Base-by-base conservation (phyloP, 2,329 filamentous ascomycete species). In the Fusarium sulawesiense region DNA sequence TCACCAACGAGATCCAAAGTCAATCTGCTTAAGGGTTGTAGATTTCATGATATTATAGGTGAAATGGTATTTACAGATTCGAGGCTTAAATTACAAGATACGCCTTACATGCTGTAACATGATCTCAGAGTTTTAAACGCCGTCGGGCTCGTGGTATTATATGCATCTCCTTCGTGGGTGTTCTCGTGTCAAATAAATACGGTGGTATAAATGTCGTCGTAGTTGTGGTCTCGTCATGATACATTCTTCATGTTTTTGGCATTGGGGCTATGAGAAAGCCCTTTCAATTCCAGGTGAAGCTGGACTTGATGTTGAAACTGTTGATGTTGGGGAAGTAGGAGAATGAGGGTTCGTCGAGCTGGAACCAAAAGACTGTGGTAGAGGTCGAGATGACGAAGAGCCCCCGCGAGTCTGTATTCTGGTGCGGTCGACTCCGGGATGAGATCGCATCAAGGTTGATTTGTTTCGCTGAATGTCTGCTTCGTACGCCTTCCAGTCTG, bases 1-100 rank as follows among this genome's bases (percentile, higher is more conserved):
- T 93, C 34, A 97, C 93, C 12, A 94, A 95, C 76, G 76, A 79
- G 49, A 77, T 84, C 64, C 77, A 67, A 41, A 13, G 21, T 11
- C 40, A n/a, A 42, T 41, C 40, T 73, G 59, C 8, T 76, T 56
- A 66, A 42, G 21, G 11, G 29, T 25, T 25, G n/a, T 11, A 23
- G 14, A 48, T 13, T 47, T 45, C n/a, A 49, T 23, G 40, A 49
- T 30, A 32, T 49, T 23, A 45, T 50, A 45, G 40, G 30, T 25
- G 21, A 57, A 32, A 60, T 41, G 25, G 25, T 48, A 42, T 51
- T 56, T 62, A 37, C n/a, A 51, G 10, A 42, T 50, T 41, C n/a
- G 27, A 65, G 16, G 50, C 51, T 56, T 42, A 30, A 55, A 53
- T 42, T 41, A 29, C 21, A 68, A 42, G 32, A 32, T 56, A 50